phyloP scores from a whole-genome alignment of 1,139 yeast genomes.

The Yamadazyma pseudoaaseri region DNA sequence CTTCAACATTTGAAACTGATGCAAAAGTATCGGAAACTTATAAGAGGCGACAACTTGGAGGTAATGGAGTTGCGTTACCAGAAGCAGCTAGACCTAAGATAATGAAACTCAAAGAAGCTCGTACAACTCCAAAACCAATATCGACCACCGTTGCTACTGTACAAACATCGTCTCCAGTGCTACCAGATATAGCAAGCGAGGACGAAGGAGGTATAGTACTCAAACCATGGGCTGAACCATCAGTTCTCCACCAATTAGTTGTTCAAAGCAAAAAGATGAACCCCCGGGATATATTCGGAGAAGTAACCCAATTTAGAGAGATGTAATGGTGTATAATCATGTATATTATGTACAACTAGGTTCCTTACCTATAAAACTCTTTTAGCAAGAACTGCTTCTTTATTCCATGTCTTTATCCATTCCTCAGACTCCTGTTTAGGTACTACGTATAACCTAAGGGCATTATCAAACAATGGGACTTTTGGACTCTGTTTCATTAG shows the following conservation, averaged over 20 bases:
- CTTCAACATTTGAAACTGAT: neutral
- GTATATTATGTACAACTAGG: conserved; percentile 7
- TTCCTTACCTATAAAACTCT: conserved; percentile 6
- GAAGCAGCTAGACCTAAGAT: conserved; percentile 32
- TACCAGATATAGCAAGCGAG: conserved; percentile 53
- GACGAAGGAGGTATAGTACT: conserved; percentile 57
- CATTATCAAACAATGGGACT: conserved; percentile 76
- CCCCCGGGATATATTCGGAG: conserved; percentile 77
- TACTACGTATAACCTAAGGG: conserved; percentile 72
- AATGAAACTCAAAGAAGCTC: neutral
- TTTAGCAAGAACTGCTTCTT: conserved; percentile 57
- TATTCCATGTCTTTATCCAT: conserved; percentile 72
- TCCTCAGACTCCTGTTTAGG: conserved; percentile 65
- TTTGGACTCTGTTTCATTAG: conserved; percentile 61
- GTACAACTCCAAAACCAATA: conserved; percentile 2
- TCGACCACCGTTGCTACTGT: conserved; percentile 3
- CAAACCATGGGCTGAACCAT: conserved; percentile 73
- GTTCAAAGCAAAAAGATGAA: conserved; percentile 60
- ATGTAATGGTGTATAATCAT: neutral
- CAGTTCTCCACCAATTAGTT: conserved; percentile 53
- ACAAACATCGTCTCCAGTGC: conserved; percentile 11
- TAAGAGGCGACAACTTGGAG: conserved; percentile 17
- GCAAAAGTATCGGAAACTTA: conserved; percentile 4
- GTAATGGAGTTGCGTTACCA: conserved; percentile 35
- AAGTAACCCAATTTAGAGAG: conserved; percentile 55